Conservation (phyloP, 495 filamentous ascomycete species). For the Neurospora sp. region DNA sequence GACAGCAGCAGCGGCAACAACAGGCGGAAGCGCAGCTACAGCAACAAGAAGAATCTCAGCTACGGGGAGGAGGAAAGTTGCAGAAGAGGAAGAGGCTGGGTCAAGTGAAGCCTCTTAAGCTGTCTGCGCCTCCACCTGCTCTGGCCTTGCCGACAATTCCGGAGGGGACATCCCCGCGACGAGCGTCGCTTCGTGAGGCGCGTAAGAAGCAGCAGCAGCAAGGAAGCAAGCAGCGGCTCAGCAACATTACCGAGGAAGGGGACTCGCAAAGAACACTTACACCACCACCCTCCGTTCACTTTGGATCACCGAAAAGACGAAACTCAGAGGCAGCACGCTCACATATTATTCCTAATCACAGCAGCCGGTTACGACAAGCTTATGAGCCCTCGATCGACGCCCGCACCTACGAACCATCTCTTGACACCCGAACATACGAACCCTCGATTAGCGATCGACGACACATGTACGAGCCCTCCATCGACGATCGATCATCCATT, state of each 20-base stretch:
- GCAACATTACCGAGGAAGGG: background rate
- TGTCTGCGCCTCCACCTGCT: background rate
- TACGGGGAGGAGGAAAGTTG: constrained; percentile 26
- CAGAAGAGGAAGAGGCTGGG: constrained; percentile 25
- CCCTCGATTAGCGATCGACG: constrained; percentile 22
- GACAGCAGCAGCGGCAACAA: background rate
- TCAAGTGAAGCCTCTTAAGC: background rate
- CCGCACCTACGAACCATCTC: constrained; percentile 7
- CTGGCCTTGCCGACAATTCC: constrained; percentile 31
- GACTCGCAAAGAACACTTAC: background rate
- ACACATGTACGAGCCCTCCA: constrained; percentile 2
- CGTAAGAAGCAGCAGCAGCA: constrained; percentile 9
- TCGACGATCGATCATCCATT: constrained; percentile 16
- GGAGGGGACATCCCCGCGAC: constrained; percentile 36
- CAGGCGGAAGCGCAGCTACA: background rate
- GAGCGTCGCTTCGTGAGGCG: constrained; percentile 19
- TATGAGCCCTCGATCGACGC: constrained; percentile 43
- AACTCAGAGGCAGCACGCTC: constrained; percentile 2
- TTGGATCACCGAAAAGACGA: constrained; percentile 28
- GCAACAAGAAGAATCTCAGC: background rate
- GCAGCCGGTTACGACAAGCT: constrained; percentile 26
- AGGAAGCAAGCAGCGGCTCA: background rate
- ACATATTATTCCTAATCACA: constrained; percentile 4
- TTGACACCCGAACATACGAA: constrained; percentile 19
- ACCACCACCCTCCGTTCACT: constrained; percentile 2